Evolutionary conservation across 164 flowering plant genomes (phyloP).

Genomic region (Amborella trichopoda): DNA sequence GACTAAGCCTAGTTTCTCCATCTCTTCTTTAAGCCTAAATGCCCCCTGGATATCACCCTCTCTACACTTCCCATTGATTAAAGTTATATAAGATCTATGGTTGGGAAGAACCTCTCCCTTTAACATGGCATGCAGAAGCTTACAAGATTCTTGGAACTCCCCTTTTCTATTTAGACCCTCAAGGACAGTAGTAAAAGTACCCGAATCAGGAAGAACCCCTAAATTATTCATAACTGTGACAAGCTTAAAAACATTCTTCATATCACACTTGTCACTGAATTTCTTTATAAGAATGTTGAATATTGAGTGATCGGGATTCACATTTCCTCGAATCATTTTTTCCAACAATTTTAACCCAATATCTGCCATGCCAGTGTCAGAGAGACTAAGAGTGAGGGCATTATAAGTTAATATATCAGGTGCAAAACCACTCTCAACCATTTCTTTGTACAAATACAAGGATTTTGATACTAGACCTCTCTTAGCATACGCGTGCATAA

Average conservation of each 20-base stretch:
- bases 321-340: constrained; percentile 34
- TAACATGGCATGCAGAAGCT: constrained; percentile 42
- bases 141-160: constrained; percentile 22
- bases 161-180: constrained; percentile 37
- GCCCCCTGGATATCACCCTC: constrained; percentile 53
- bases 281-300: constrained; percentile 42
- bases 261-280: constrained; percentile 33
- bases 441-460: constrained; percentile 23
- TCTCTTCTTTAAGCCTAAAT: constrained; percentile 53
- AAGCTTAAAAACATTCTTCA: constrained; percentile 38
- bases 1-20: constrained; percentile 32
- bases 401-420: constrained; percentile 61
- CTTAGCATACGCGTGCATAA: constrained; percentile 56
- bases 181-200: constrained; percentile 28
- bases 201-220: constrained; percentile 25
- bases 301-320: constrained; percentile 30
- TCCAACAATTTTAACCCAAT: constrained; percentile 46
- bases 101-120: constrained; percentile 39
- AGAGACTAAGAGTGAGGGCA: constrained; percentile 51
- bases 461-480: constrained; percentile 19
- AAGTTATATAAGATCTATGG: constrained; percentile 28
- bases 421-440: constrained; percentile 25
- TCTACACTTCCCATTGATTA: constrained; percentile 54
- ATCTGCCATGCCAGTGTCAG: constrained; percentile 38
- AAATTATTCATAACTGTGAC: constrained; percentile 29